Conservation (phyloP, 1,139 yeast species). For the Hemisphaericaspora lyxosophila region DNA sequence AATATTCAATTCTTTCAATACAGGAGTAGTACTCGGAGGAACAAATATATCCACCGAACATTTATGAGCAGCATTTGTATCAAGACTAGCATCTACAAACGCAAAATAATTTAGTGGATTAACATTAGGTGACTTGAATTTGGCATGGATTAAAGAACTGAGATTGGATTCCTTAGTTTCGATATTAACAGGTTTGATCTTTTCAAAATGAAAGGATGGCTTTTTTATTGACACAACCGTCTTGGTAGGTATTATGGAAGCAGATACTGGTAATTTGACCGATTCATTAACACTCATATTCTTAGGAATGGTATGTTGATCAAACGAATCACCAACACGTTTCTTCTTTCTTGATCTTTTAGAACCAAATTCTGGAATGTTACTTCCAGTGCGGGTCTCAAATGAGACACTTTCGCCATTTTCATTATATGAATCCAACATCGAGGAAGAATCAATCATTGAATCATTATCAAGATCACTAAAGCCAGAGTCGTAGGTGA, state of each 20-base stretch:
- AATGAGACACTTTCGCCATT: constrained; percentile 13
- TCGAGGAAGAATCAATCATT: constrained; percentile 34
- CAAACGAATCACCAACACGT: constrained; percentile 11
- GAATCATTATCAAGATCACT: constrained; percentile 47
- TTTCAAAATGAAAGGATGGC: constrained; percentile 25
- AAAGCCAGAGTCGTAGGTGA: constrained; percentile 44
- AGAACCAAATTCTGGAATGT: constrained; percentile 8
- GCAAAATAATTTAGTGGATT: constrained; percentile 56
- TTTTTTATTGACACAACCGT: constrained; percentile 7
- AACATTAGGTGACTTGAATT: constrained; percentile 32
- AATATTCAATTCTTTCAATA: constrained; percentile 34
- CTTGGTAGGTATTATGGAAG: constrained; percentile 7
- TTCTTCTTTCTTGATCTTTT: constrained; percentile 22
- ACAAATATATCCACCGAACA: constrained; percentile 35
- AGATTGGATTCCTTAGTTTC: constrained; percentile 27
- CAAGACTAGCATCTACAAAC: constrained; percentile 37
- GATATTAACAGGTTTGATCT: constrained; percentile 16
- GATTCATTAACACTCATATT: constrained; percentile 4
- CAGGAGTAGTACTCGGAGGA: constrained; percentile 37
- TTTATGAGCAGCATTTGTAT: constrained; percentile 27
- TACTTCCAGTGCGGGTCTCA: constrained; percentile 7
- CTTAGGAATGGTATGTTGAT: constrained; percentile 19
- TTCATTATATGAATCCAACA: constrained; percentile 25
- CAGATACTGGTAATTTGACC: constrained; percentile 8
- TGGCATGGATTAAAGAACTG: constrained; percentile 41